Evolutionary conservation across 2,329 filamentous ascomycete genomes (phyloP), one percentile per base, ranked within the genome.

Genomic region (Fragosphaeria purpurea): DNA sequence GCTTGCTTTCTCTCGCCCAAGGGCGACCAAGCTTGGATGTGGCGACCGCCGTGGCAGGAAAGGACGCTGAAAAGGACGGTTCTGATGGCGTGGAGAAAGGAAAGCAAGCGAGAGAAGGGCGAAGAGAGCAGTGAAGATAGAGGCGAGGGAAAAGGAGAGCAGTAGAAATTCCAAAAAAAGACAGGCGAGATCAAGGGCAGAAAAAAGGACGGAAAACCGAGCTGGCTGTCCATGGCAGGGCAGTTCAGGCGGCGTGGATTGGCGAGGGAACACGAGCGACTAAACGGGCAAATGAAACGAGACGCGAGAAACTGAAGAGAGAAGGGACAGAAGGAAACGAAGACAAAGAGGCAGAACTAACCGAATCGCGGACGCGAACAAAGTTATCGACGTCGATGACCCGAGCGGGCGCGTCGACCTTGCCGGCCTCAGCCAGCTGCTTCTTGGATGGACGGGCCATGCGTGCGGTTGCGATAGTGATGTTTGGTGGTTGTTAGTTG

Each of bases 291-390:
- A 22, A 22, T 22, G 22, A 22, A 42, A 57, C 42, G 39, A 38
- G 46, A 49, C 33, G 51, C 47, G 37, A 51, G 59, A 42, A 47
- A 50, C 48, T 44, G 44, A 44, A 44, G 39, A 50, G 48, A 51
- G 50, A 37, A 40, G 41, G 46, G 48, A 54, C 44, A 52, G 40
- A 53, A 55, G 53, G 51, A 56, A 43, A 54, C 86, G 77, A 13
- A 44, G 33, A n/a, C 31, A 34, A 50, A 34, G 37, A 9, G 8
- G 35, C 13, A 46, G 12, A 35, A 41, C 41, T 37, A 7, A 37
- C 88, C 65, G 81, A 83, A 65, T 94, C 88, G 61, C 88, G 80
- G 46, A 89, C 88, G 63, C 83, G 77, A 54, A 87, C 77, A 65
- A 91, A 91, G 66, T 87, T 84, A 52, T 88, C 83, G 51, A 85